Base-by-base conservation (phyloP, 2,329 filamentous ascomycete species). In the Aspergillus oerlinghausenensis region DNA sequence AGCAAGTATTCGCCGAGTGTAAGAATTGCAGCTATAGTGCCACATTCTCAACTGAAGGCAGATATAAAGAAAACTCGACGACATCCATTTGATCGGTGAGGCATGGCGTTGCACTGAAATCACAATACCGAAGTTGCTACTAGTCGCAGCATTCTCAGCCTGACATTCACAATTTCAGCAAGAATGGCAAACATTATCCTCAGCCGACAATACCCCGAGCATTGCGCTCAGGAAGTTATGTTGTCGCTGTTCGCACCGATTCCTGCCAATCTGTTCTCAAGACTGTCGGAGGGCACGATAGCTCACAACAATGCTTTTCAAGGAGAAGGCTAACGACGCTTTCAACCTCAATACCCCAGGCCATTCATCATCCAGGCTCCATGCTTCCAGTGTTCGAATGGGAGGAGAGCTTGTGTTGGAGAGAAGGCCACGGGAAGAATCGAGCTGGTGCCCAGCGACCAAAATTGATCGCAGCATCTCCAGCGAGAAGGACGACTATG, bases 1-100 rank as follows among this genome's bases (percentile, higher is more conserved):
- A 79, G 80, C 82, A 82, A 87, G 85, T 68, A 68, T 70, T 78
- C 88, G 89, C 89, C 88, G 86, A 86, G 86, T 86, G 83, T 85
- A 74, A 92, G 90, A 95, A 95, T 80, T 96, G 91, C 88, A 88
- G 89, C 88, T 87, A 84, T 81, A 87, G 82, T 79, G 89, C 90
- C 85, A 87, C 89, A 93, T 94, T 94, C 89, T 92, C 88, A 80
- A 86, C 85, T 84, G 89, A 75, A 73, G 71, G 70, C 65, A 88
- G 66, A 70, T 63, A 68, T 84, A 72, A 67, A 70, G 84, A 84
- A 86, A 81, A 92, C 89, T 92, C 90, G 88, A 89, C 80, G 78
- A 77, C 78, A 86, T 89, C 63, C 61, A 80, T 92, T 93, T 92
- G 66, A 88, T 91, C 86, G 80, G 86, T 91, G 89, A 90, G 84